Conservation (phyloP, 345 rosid genomes). For the Aegle marmelos region DNA sequence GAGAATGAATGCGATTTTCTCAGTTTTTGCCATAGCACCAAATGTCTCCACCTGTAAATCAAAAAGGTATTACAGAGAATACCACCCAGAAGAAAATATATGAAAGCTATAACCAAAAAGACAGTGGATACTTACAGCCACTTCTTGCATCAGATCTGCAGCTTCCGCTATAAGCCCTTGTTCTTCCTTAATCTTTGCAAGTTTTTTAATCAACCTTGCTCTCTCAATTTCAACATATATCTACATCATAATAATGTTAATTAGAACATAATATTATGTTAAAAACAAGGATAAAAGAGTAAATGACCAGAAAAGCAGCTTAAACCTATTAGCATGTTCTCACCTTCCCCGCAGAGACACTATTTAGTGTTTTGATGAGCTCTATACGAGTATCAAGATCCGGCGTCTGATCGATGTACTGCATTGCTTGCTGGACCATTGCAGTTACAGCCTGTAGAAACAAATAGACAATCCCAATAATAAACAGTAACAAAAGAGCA, state of each 20-base stretch:
- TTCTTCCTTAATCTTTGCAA: constrained; percentile 89
- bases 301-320: background rate
- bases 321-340: background rate
- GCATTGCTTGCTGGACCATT: constrained; percentile 99
- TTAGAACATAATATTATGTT: background rate
- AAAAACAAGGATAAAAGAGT: background rate
- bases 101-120: background rate
- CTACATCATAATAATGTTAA: constrained; percentile 32
- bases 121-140: constrained; percentile 60
- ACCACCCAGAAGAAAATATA: background rate
- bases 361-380: constrained; percentile 73
- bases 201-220: constrained; percentile 83
- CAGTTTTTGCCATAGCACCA: constrained; percentile 97
- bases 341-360: constrained; percentile 95
- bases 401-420: constrained; percentile 89
- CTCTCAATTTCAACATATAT: constrained; percentile 94
- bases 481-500: background rate
- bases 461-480: background rate
- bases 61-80: constrained; percentile 11
- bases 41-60: constrained; percentile 81
- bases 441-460: constrained; percentile 78
- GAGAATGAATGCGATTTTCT: constrained; percentile 92
- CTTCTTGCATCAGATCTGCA: constrained; percentile 98
- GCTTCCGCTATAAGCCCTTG: constrained; percentile 92
- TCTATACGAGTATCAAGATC: constrained; percentile 87